Percentiles rank a stretch among this genome's conserved stretches.
These are phyloP conservation scores for Sarocladium oryzae DNA, from an alignment of 2,329 filamentous ascomycete genomes.

Conservation along the genomic window DNA sequence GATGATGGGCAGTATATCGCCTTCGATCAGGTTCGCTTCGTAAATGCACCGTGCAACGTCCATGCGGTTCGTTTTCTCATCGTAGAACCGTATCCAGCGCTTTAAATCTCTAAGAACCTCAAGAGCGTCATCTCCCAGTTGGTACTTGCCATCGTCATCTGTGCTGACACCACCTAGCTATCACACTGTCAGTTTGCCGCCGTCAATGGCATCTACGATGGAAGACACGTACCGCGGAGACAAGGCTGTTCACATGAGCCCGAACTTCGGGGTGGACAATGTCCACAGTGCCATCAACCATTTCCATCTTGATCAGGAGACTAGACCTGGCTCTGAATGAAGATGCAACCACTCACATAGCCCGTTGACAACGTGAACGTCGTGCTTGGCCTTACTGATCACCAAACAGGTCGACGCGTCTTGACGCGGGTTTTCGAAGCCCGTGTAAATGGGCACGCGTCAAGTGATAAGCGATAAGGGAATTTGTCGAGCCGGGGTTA, in stretches of 20 bases:
- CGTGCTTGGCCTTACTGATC: background rate
- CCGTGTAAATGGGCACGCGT: constrained; percentile 12
- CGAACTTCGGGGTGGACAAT: constrained; percentile 87
- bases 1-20: constrained; percentile 85
- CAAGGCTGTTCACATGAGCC: constrained; percentile 87
- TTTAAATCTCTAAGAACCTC: constrained; percentile 90
- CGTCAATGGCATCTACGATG: background rate
- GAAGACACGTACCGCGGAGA: constrained; percentile 68
- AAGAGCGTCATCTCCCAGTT: constrained; percentile 86
- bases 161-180: constrained; percentile 74
- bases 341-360: background rate
- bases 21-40: constrained; percentile 85
- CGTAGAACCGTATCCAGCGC: constrained; percentile 90
- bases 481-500: background rate
- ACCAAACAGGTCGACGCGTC: constrained; percentile 17
- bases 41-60: constrained; percentile 90
- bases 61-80: constrained; percentile 87
- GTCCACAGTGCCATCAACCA: constrained; percentile 43
- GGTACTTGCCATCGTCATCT: constrained; percentile 75
- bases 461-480: constrained; percentile 6
- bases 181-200: background rate
- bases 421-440: constrained; percentile 9
- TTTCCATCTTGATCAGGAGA: constrained; percentile 41
- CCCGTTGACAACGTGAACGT: background rate
- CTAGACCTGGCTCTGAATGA: background rate